phyloP scores from a whole-genome alignment of 2,329 filamentous ascomycete genomes.

The Catunica adiposa region DNA sequence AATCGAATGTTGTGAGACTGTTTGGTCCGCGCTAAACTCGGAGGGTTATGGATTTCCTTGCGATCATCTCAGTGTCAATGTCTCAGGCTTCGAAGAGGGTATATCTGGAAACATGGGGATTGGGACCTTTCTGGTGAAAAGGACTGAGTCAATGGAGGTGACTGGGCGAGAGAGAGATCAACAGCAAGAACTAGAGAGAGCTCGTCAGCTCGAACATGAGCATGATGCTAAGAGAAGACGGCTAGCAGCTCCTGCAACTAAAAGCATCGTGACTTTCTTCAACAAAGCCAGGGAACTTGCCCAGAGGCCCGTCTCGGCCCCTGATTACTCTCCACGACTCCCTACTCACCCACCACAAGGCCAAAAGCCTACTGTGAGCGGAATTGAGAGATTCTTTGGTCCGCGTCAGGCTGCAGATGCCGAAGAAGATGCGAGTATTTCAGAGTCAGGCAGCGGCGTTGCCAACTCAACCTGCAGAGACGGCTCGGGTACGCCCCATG shows the following conservation, averaged over 20 bases:
- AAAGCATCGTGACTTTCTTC: conserved; percentile 8
- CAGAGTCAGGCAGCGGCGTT: background rate
- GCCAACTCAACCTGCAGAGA: background rate
- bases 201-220: background rate
- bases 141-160: background rate
- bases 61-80: conserved; percentile 71
- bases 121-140: conserved; percentile 66
- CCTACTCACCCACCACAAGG: background rate
- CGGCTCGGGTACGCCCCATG: background rate
- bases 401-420: background rate
- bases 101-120: conserved; percentile 74
- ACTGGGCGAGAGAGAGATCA: background rate
- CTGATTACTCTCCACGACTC: too few relatives aligned
- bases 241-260: background rate
- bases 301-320: background rate
- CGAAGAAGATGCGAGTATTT: background rate
- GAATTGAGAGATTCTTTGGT: background rate
- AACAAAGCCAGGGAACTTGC: conserved; percentile 1
- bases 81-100: conserved; percentile 85
- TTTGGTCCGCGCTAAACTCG: conserved; percentile 56
- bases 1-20: conserved; percentile 14
- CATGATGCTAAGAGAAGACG: conserved; percentile 5
- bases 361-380: background rate
- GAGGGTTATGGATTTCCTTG: conserved; percentile 74
- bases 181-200: background rate